Evolutionary conservation across 768 basidiomycete species (phyloP).

Genomic region (Daedaleopsis sinensis): DNA sequence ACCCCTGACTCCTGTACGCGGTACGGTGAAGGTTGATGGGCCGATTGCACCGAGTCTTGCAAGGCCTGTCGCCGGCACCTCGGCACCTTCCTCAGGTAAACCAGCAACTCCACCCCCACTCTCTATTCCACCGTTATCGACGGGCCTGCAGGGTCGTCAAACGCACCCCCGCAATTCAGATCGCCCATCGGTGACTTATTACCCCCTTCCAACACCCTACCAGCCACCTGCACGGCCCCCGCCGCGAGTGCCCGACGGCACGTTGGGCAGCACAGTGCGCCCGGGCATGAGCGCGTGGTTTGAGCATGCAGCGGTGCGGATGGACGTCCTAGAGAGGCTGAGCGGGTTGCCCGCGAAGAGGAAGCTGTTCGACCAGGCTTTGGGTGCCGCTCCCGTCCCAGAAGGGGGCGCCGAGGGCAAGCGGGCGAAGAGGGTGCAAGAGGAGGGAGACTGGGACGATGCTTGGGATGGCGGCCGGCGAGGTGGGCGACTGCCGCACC

Average conservation of each 20-base stretch:
- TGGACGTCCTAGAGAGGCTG: constrained; percentile 3
- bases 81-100: background rate
- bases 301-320: constrained; percentile 5
- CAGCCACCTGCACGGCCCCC: background rate
- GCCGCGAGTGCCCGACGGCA: constrained; percentile 21
- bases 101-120: background rate
- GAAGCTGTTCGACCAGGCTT: background rate
- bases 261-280: constrained; percentile 9
- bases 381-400: background rate
- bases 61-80: background rate
- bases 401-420: too few relatives aligned
- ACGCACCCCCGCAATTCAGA: background rate
- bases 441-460: too few relatives aligned
- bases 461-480: too few relatives aligned
- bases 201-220: constrained; percentile 3
- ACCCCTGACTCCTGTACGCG: background rate
- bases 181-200: background rate
- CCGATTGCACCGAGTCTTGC: background rate
- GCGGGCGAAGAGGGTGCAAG: too few relatives aligned
- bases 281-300: constrained; percentile 21
- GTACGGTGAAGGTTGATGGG: background rate
- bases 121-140: background rate
- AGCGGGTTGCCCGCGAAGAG: background rate
- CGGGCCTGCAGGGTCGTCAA: background rate
- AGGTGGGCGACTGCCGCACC: too few relatives aligned